These are phyloP conservation scores for Beauveria varroae DNA, from an alignment of 2,329 filamentous ascomycete genomes.

Conservation along the genomic window DNA sequence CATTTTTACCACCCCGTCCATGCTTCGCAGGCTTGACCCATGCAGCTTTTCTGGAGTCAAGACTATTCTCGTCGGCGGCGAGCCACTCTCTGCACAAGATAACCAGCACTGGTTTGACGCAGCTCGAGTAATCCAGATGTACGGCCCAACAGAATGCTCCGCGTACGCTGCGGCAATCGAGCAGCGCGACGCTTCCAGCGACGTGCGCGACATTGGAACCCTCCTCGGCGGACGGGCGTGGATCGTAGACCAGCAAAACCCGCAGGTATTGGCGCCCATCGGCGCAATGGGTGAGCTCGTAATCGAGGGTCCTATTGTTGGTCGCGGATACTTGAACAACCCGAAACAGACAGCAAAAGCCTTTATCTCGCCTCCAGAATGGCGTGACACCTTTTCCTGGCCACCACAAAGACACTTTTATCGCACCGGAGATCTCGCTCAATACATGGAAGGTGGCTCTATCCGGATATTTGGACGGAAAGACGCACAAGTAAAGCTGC, in stretches of 20 bases:
- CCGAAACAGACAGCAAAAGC: slow-evolving; percentile 16
- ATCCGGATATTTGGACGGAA: slow-evolving; percentile 44
- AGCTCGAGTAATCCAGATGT: no score
- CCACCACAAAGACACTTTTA: slow-evolving; percentile 14
- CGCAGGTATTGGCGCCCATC: slow-evolving; percentile 16
- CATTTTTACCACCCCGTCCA: no score
- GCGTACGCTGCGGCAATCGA: no score
- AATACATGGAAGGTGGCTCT: slow-evolving; percentile 32
- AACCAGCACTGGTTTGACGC: no score
- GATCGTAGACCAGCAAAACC: slow-evolving; percentile 19
- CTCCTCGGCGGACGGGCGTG: neutral
- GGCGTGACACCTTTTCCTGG: neutral
- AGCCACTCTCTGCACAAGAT: no score
- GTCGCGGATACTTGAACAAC: slow-evolving; percentile 18
- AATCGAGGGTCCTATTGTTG: slow-evolving; percentile 20
- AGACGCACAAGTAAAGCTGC: slow-evolving; percentile 52
- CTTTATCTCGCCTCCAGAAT: slow-evolving; percentile 16
- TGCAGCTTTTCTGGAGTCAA: no score
- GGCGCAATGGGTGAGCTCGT: slow-evolving; percentile 21
- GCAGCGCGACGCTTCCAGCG: no score
- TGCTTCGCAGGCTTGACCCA: no score
- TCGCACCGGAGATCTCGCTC: slow-evolving; percentile 41
- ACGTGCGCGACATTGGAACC: no score
- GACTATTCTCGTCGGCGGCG: no score
- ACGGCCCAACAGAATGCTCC: no score